Evolutionary conservation across 257 asterid genomes (phyloP), one percentile per base, ranked within the genome.

Genomic region (Lycium ferocissimum): DNA sequence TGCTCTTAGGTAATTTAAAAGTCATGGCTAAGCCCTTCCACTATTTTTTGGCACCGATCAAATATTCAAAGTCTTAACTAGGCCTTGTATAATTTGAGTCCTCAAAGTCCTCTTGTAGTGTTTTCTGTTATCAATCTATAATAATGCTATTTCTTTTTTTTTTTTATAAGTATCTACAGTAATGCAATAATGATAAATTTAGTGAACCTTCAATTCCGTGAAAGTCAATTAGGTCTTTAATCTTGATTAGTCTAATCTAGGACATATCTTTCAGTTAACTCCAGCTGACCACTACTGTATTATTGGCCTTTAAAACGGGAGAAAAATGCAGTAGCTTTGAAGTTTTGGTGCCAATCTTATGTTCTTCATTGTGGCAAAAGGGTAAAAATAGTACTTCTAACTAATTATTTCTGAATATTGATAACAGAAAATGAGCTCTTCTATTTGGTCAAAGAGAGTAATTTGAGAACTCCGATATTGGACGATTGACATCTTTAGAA

Each of bases 11-110:
- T 53, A 49, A 75, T 75, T 75, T 75, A 22, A 20, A 49, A 75
- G 22, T 75, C 81, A 3, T 13, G 0, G 45, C n/a, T 26, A 75
- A 75, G 43, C 62, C 82, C 65, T 53, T 53, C 47, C 82, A 33
- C 63, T 76, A 76, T 22, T 51, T 51, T 15, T 76, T 26, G 62
- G 61, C 62, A 76, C 61, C 3, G 37, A 51, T 76, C 61, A 76
- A 26, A 22, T 22, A 76, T 22, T 26, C 45, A 22, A 8, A 7
- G 33, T 51, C 47, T 51, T 17, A 7, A 8, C 9, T 7, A 38
- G 1, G 61, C 15, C 80, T 51, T 76, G 62, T 51, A 49, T 22
- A 8, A 76, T 76, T 76, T 26, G 59, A 51, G 63, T 76, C 56
- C 82, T 26, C 14, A 51, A 75, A 76, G 22, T 76, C 63, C 37